Evolutionary conservation across 495 filamentous ascomycete genomes (phyloP).

Genomic region (Penicillium paradoxum): DNA sequence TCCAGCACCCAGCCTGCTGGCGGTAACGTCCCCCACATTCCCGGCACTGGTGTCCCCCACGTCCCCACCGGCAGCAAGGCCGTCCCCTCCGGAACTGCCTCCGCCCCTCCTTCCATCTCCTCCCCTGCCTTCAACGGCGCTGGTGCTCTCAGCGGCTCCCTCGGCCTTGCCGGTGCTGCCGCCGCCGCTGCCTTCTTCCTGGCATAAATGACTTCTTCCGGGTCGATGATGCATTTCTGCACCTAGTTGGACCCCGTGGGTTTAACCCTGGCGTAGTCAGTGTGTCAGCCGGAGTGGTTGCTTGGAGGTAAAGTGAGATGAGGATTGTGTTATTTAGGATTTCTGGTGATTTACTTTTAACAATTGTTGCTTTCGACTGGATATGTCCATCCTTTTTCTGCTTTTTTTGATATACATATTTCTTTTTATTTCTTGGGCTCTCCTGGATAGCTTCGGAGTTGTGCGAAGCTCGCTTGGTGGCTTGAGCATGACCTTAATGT

Average conservation of each 20-base stretch:
- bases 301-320: constrained; percentile 9
- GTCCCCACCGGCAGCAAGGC: constrained; percentile 20
- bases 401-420: constrained; percentile 29
- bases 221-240: constrained; percentile 18
- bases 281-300: not conserved
- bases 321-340: constrained; percentile 29
- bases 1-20: constrained; percentile 22
- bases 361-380: constrained; percentile 28
- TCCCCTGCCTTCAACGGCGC: constrained; percentile 45
- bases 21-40: constrained; percentile 8
- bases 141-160: constrained; percentile 43
- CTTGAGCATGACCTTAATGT: constrained; percentile 46
- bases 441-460: constrained; percentile 40
- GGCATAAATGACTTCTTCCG: constrained; percentile 42
- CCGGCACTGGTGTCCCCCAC: constrained; percentile 23
- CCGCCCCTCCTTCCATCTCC: constrained; percentile 30
- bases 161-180: constrained; percentile 46
- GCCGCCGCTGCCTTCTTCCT: constrained; percentile 50
- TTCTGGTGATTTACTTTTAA: constrained; percentile 25
- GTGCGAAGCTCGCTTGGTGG: constrained; percentile 40
- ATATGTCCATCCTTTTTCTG: constrained; percentile 27
- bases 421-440: constrained; percentile 27
- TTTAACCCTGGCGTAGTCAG: not conserved
- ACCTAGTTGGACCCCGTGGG: constrained; percentile 8
- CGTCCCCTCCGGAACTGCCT: constrained; percentile 20